Conservation (phyloP, 2,329 filamentous ascomycete genomes). For the Paramyrothecium sp. region DNA sequence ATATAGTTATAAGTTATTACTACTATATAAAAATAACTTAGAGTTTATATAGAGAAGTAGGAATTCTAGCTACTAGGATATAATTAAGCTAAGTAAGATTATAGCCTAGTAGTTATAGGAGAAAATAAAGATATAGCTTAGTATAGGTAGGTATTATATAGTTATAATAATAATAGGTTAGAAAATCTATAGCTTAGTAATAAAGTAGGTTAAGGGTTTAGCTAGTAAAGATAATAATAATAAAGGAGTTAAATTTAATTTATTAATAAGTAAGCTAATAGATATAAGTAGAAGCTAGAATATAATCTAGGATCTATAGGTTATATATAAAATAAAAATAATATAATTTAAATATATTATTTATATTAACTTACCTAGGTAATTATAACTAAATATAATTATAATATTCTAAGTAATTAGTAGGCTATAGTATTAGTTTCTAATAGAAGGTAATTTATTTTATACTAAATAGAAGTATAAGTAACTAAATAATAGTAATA, state of each 20-base stretch:
- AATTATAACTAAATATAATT: conserved; percentile 4
- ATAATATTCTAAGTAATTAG: conserved; percentile 1
- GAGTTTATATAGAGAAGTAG: not conserved
- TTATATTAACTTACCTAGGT: too few species aligned
- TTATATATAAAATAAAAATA: not conserved
- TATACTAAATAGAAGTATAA: not conserved
- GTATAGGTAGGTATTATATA: not conserved
- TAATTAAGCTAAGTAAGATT: not conserved
- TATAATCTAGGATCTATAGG: too few species aligned
- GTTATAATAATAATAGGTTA: conserved; percentile 3
- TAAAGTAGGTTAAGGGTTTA: too few species aligned
- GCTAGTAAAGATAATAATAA: conserved; percentile 1
- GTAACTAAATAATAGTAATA: not conserved
- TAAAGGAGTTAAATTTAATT: conserved; percentile 1
- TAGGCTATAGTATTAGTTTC: conserved; percentile 4
- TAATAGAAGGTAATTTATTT: not conserved
- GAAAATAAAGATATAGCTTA: not conserved
- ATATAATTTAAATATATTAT: not conserved
- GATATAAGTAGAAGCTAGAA: too few species aligned
- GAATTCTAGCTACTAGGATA: not conserved
- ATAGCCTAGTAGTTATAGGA: not conserved
- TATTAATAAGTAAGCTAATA: not conserved
- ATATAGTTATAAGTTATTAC: not conserved
- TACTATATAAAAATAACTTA: too few species aligned
- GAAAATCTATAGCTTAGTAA: not conserved